Base-by-base conservation (phyloP, 495 filamentous ascomycete species). In the Aspergillus bridgeri region DNA sequence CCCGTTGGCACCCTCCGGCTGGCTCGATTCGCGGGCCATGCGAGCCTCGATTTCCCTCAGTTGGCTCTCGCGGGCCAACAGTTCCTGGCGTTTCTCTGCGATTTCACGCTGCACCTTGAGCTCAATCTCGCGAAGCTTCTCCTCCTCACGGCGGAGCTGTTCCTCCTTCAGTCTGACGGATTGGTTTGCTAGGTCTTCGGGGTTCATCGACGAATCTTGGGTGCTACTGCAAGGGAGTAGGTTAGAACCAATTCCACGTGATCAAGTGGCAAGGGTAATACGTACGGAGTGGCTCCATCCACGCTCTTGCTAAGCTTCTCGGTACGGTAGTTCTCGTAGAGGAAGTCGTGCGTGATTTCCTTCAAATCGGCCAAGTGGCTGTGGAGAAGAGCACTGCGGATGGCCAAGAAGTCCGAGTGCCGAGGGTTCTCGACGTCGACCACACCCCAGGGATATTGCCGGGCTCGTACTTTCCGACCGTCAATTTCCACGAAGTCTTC, bases 271-370 rank as follows among this genome's bases (percentile, higher is more conserved):
- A 1, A 6, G 21, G 43, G 50, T 56, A 53, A 43, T 49, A 89
- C 91, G 61, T 89, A 97, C 93, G 84, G 82, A 81, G 84, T 80
- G 75, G 85, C 83, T 73, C 92, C 92, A 68, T 96, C 92, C 54
- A 97, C 93, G 72, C 92, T 96, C 89, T 98, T 98, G 83, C 90
- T 95, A 60, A 98, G 87, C 79, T 97, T 97, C 88, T 98, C 95
- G 67, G 94, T 98, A 89, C 94, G 90, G 83, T 98, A 98, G 79
- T 98, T 98, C 72, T 98, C 94, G 72, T 98, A 98, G 33, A 98
- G 83, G 89, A 98, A 98, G 70, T 98, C 94, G 72, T 98, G 95
- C 33, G 94, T 98, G 69, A 98, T 98, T 69, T 98, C 94, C 85
- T 98, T 98, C 60, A 98, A 79, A 72, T 98, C 94, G 24, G 93